phyloP scores from a whole-genome alignment of 192 early-diverging fungal genomes.

The Geosiphon pyriformis region DNA sequence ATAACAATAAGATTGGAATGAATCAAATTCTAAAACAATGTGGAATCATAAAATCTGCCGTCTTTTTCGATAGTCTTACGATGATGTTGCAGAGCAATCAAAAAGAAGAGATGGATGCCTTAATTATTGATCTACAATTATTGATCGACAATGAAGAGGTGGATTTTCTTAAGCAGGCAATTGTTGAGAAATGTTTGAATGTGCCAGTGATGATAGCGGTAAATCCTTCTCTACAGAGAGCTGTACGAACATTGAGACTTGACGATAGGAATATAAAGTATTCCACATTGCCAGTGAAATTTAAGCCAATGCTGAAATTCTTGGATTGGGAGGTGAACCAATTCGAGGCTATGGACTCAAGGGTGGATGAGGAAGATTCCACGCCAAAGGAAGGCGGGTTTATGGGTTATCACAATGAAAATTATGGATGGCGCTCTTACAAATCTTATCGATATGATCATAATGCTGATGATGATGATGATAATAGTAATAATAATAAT shows the following conservation, averaged over 20 bases:
- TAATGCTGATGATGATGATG: background rate
- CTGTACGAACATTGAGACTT: background rate
- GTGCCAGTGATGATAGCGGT: slow-evolving; percentile 1
- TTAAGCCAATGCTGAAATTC: slow-evolving; percentile 16
- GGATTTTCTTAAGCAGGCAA: background rate
- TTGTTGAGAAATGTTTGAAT: background rate
- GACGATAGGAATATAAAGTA: background rate
- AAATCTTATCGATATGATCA: background rate
- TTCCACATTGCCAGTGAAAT: slow-evolving; percentile 10
- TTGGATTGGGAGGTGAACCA: background rate
- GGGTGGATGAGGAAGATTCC: background rate
- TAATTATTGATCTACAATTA: slow-evolving; percentile 10
- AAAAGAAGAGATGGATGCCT: background rate
- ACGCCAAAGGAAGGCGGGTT: background rate
- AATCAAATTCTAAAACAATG: background rate
- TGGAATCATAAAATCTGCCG: background rate
- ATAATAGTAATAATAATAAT: background rate
- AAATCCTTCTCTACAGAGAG: slow-evolving; percentile 5
- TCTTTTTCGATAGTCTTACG: background rate
- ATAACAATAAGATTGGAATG: background rate
- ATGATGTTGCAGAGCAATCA: background rate
- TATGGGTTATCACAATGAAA: background rate
- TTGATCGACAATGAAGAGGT: slow-evolving; percentile 11
- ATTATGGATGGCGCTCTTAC: background rate
- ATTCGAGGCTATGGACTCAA: background rate